Percentiles rank a stretch among this genome's conserved stretches.
Conservation (phyloP, 345 rosid genomes). For the Euphorbia tirucalli region DNA sequence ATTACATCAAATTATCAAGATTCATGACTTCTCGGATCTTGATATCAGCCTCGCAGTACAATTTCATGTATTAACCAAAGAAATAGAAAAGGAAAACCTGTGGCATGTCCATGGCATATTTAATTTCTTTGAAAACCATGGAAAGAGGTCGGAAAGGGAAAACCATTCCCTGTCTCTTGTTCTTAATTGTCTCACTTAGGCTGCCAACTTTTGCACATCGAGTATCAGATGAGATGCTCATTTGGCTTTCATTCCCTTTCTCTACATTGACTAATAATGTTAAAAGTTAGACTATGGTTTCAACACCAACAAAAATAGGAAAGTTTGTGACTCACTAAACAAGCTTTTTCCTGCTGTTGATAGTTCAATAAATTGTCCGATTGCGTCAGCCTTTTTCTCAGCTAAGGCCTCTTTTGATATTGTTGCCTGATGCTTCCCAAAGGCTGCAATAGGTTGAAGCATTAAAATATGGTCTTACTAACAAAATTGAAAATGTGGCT, state of each 20-base stretch:
- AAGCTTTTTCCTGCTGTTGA: conserved; percentile 22
- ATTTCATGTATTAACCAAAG: too few relatives aligned
- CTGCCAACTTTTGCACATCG: too few relatives aligned
- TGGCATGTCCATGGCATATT: conserved; percentile 75
- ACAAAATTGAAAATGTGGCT: conserved; percentile 1
- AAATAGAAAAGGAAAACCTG: too few relatives aligned
- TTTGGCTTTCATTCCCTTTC: too few relatives aligned
- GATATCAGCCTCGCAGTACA: neutral
- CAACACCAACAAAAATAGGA: neutral
- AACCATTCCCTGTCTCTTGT: conserved; percentile 48
- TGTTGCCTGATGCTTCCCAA: conserved; percentile 44
- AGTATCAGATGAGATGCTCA: too few relatives aligned
- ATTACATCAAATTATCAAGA: neutral
- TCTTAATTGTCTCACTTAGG: conserved; percentile 6
- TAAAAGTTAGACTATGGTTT: neutral
- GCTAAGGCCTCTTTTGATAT: conserved; percentile 36
- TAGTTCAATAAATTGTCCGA: conserved; percentile 32
- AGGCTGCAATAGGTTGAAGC: conserved; percentile 37
- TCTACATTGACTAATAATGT: neutral
- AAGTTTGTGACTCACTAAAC: neutral
- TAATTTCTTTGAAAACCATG: conserved; percentile 51
- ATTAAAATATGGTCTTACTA: conserved; percentile 11
- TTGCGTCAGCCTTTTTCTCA: conserved; percentile 17
- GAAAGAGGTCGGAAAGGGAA: conserved; percentile 68
- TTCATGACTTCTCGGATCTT: neutral